Percentiles rank a stretch among this genome's conserved stretches.
These are phyloP conservation scores for Polyporus arcularius DNA, from an alignment of 768 basidiomycete species.

Conservation along the genomic window DNA sequence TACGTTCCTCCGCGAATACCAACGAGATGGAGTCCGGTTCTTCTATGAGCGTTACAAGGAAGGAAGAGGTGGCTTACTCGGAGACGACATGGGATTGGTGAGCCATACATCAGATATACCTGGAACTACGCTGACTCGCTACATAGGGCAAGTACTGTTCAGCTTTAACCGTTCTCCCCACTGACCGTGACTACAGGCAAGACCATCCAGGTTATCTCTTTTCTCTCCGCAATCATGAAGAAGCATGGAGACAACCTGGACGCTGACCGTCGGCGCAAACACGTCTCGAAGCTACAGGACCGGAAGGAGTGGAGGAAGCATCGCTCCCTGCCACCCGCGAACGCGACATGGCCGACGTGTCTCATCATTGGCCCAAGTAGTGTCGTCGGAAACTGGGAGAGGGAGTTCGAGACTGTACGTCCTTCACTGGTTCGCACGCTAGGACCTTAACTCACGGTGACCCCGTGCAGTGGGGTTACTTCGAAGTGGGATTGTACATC, in stretches of 20 bases:
- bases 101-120: conserved; percentile 12
- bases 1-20: conserved; percentile 86
- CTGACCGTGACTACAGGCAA: conserved; percentile 52
- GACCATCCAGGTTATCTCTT: conserved; percentile 91
- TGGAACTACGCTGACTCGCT: conserved; percentile 1
- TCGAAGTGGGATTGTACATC: conserved; percentile 78
- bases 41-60: conserved; percentile 72
- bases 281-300: conserved; percentile 71
- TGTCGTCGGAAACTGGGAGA: conserved; percentile 85
- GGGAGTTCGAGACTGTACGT: conserved; percentile 81
- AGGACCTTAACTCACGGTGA: too few species aligned
- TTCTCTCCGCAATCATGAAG: conserved; percentile 89
- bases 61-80: conserved; percentile 77
- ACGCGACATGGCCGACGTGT: conserved; percentile 81
- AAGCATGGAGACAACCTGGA: conserved; percentile 72
- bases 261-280: conserved; percentile 59
- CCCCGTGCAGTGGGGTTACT: conserved; percentile 82
- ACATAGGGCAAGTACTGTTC: conserved; percentile 1
- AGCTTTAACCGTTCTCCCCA: neutral
- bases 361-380: conserved; percentile 86
- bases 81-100: conserved; percentile 94
- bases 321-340: conserved; percentile 61
- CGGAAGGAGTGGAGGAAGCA: conserved; percentile 50
- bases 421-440: too few species aligned
- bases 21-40: conserved; percentile 83